A percentile compares a stretch with the other conserved stretches of the same genome.
Evolutionary conservation across 768 basidiomycete species (phyloP).

Genomic region (Suillus subaureus): DNA sequence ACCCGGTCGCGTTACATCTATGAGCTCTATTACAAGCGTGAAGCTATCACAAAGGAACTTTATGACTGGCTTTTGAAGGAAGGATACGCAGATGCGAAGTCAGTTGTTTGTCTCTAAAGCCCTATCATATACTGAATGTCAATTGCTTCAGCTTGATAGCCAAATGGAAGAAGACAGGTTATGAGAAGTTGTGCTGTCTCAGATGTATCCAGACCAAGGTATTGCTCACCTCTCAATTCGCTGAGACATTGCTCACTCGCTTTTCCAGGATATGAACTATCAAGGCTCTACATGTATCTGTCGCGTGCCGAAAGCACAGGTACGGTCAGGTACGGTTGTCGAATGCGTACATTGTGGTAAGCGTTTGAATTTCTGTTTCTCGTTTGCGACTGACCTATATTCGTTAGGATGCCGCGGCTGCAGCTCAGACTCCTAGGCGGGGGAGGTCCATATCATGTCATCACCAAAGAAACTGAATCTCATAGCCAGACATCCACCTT

Average conservation of each 20-base stretch:
- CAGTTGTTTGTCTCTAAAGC: slow-evolving; percentile 28
- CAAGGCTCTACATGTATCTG: slow-evolving; percentile 98
- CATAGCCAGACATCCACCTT: too few relatives aligned
- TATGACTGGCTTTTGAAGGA: slow-evolving; percentile 99
- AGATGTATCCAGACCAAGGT: slow-evolving; percentile 95
- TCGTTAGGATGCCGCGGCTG: slow-evolving; percentile 82
- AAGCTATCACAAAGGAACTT: slow-evolving; percentile 88
- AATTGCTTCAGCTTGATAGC: slow-evolving; percentile 75
- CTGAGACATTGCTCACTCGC: slow-evolving; percentile 9
- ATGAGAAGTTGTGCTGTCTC: slow-evolving; percentile 97
- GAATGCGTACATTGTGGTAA: slow-evolving; percentile 97
- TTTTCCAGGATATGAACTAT: slow-evolving; percentile 93
- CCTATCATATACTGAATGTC: slow-evolving; percentile 11
- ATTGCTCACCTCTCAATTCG: slow-evolving; percentile 6
- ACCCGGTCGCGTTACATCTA: slow-evolving; percentile 96
- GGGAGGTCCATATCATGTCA: neutral
- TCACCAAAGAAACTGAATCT: neutral
- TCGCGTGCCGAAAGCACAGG: slow-evolving; percentile 92
- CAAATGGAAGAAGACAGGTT: slow-evolving; percentile 99
- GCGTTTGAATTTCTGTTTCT: slow-evolving; percentile 33
- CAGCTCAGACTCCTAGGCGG: slow-evolving; percentile 76
- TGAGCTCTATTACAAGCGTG: slow-evolving; percentile 97
- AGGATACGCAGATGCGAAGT: slow-evolving; percentile 97
- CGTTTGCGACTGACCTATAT: slow-evolving; percentile 15
- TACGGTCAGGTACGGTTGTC: slow-evolving; percentile 87